phyloP scores from a whole-genome alignment of 2,329 filamentous ascomycete species.

The Botrytis squamosa region DNA sequence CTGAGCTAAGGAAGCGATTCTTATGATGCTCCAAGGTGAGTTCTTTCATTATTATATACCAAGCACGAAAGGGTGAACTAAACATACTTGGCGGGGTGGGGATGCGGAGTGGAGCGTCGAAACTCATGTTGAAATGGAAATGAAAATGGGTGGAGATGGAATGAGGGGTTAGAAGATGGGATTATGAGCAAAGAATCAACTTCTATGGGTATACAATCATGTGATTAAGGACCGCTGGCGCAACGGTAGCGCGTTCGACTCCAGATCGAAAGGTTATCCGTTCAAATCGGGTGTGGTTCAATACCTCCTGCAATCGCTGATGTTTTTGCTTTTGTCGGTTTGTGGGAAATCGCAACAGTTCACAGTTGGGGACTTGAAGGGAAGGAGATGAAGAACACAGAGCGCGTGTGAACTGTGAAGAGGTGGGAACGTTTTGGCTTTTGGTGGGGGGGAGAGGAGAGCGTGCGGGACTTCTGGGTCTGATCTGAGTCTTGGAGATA shows the following conservation, averaged over 20 bases:
- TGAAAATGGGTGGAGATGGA: background rate
- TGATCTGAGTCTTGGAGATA: background rate
- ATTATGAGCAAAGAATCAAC: rapidly evolving
- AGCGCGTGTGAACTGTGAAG: background rate
- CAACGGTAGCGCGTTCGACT: constrained; percentile 35
- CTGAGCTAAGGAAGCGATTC: constrained; percentile 18
- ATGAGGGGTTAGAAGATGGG: rapidly evolving
- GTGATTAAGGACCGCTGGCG: constrained; percentile 23
- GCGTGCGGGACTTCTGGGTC: background rate
- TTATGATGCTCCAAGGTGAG: rapidly evolving
- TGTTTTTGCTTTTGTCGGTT: background rate
- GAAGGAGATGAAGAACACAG: background rate
- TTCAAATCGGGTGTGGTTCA: constrained; percentile 38
- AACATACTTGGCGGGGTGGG: background rate
- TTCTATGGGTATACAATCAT: rapidly evolving
- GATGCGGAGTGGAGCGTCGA: background rate
- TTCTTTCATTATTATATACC: rapidly evolving
- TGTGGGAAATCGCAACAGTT: rapidly evolving
- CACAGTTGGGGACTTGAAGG: rapidly evolving
- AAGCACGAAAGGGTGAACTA: rapidly evolving
- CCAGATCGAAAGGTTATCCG: constrained; percentile 39
- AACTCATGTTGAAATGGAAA: background rate
- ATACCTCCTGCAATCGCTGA: constrained; percentile 9
- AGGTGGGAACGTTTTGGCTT: background rate
- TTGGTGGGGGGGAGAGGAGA: background rate